Base-by-base conservation (phyloP, 257 asterid genomes). In the Penstemon davidsonii region DNA sequence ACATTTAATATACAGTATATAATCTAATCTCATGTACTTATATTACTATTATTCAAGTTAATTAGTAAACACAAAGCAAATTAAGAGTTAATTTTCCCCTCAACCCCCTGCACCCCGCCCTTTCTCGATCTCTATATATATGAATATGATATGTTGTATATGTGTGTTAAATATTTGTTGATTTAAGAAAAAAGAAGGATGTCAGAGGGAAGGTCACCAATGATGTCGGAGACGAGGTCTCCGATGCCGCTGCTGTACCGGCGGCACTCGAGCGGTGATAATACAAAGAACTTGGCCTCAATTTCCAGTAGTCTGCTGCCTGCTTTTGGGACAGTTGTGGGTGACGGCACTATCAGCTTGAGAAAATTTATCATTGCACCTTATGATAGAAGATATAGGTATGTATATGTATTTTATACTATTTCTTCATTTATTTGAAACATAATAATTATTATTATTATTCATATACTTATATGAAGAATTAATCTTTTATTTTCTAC, bases 221-320 rank as follows among this genome's bases (percentile, higher is more conserved):
- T 56, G 72, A 47, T 78, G 43, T 45, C 86, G 65, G 87, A 81
- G 8, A 77, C 69, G 55, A 81, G 83, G 73, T 82, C 93, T 1
- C 95, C 95, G 66, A 33, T 55, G 78, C 84, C 93, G 42, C 68
- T 85, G 68, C 60, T 91, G 36, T 77, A 43, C 76, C 84, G 88
- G 75, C 81, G 87, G 51, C 82, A 81, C 25, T 80, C 96, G 0
- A 78, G 81, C 73, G 80, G 78, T 53, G 79, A 68, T 6, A 84
- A 88, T 45, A 66, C 80, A 6, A 83, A 73, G 63, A 88, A 91
- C 79, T 69, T 87, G 13, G 83, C 94, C 5, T 89, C 98, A 3
- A 85, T 92, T 66, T 89, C 98, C n/a, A 89, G 96, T 84, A 92
- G 96, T 67, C 78, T 92, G 55, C 69, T 92, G 85, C 96, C 96